phyloP scores from a whole-genome alignment of 139 green algal genomes.

The Chlorella sp. region DNA sequence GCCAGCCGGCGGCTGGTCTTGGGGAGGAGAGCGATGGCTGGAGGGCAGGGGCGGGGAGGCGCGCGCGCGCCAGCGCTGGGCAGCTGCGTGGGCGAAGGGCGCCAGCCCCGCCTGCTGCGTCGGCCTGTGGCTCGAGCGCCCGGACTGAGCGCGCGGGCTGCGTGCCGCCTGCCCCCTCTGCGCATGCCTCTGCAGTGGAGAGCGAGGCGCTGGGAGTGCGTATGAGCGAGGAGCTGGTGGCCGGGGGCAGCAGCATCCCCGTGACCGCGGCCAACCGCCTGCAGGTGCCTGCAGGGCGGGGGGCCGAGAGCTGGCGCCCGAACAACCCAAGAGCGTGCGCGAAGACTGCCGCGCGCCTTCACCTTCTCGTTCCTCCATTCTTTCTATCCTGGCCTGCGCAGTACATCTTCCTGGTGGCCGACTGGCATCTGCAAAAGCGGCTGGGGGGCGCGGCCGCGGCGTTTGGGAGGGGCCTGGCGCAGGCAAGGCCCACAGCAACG shows the following conservation, averaged over 20 bases:
- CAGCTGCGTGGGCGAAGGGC: too few relatives aligned
- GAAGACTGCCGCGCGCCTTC: too few relatives aligned
- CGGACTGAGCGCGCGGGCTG: too few relatives aligned
- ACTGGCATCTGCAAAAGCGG: constrained; percentile 81
- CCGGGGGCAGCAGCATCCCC: constrained; percentile 50
- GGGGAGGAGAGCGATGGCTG: too few relatives aligned
- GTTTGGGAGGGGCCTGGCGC: constrained; percentile 67
- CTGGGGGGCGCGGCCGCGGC: constrained; percentile 60
- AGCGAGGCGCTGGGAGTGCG: constrained; percentile 63
- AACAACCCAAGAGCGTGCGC: too few relatives aligned
- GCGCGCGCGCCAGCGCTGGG: too few relatives aligned
- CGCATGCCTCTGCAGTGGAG: constrained; percentile 58
- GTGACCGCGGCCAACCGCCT: constrained; percentile 71
- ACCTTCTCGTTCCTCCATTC: background rate
- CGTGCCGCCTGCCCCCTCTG: background rate
- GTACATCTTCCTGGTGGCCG: constrained; percentile 83
- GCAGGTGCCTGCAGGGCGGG: constrained; percentile 5
- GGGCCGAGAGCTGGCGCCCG: too few relatives aligned
- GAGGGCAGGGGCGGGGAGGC: too few relatives aligned
- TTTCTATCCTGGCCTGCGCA: constrained; percentile 30
- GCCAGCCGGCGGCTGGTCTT: background rate
- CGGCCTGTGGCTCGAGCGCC: too few relatives aligned
- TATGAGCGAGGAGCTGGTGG: constrained; percentile 69
- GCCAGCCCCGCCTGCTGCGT: too few relatives aligned
- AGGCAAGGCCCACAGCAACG: too few relatives aligned